Base-by-base conservation (phyloP, 495 filamentous ascomycete genomes). In the Letharia lupina region DNA sequence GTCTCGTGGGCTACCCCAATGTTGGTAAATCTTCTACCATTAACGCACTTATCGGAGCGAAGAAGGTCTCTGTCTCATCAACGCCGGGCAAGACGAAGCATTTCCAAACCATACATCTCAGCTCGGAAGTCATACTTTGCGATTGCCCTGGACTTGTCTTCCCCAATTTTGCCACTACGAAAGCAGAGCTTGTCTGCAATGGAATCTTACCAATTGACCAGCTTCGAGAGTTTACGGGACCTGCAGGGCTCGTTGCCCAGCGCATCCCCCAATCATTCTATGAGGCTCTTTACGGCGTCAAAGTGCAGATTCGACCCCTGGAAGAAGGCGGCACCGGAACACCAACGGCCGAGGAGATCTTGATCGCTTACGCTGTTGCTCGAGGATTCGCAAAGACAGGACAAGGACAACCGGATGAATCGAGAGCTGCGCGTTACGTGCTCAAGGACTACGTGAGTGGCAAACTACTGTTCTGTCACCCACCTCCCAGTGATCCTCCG, bases 61-160 rank as follows among this genome's bases (percentile, higher is more conserved):
- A 96, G 82, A 98, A 98, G 78, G 95, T 99, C 7, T 97, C 93
- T 3, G 95, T 99, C 50, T 98, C 95, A 48, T 87, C 93, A 39
- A 99, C 95, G 3, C 95, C 95, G 9, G 95, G 95, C 65, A 99
- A 98, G 77, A 99, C 95, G 13, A 99, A 99, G 79, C 95, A 99
- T 72, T 99, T 99, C 79, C 95, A 99, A 75, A 99, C 95, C 23
- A 91, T 99, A 69, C 93, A 96, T 75, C 83, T 98, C 59, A 92
- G 89, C 68, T 87, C 92, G 20, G 83, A 86, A 67, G 90, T 98
- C 68, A 84, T 97, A 69, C 83, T 99, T 31, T 98, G 95, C 78
- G 95, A 99, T 86, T 99, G 95, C 72, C 95, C 95, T 40, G 95
- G 95, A 84, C 86, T 99, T 31, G 95, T 99, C 3, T 98, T 99